Evolutionary conservation across 169 alveolate species (phyloP).

Genomic region (Babesia caballi): DNA sequence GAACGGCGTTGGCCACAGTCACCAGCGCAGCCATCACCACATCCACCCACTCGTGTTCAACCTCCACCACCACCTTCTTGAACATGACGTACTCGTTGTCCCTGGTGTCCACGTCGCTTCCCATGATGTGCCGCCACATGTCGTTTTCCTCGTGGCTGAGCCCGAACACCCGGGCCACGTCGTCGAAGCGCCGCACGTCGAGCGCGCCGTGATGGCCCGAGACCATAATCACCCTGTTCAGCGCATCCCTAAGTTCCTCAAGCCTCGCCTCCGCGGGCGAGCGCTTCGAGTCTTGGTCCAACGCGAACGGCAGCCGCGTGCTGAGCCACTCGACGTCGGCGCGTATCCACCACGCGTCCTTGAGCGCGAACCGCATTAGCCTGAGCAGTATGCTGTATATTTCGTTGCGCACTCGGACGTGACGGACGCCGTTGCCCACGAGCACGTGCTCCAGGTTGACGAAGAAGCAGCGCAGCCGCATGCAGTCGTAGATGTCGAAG

Average conservation of each 20-base stretch:
- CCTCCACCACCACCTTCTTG: constrained; percentile 9
- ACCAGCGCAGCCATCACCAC: constrained; percentile 14
- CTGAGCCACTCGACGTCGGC: constrained; percentile 14
- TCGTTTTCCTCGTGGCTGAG: constrained; percentile 3
- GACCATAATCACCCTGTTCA: background rate
- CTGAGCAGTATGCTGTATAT: constrained; percentile 25
- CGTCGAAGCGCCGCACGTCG: constrained; percentile 2
- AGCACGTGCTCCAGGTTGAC: constrained; percentile 38
- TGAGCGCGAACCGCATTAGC: constrained; percentile 32
- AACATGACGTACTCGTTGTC: constrained; percentile 9
- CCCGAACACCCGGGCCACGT: constrained; percentile 3
- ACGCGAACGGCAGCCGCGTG: constrained; percentile 36
- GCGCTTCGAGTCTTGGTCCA: background rate
- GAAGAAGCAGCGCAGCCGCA: constrained; percentile 35
- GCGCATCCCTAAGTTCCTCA: background rate
- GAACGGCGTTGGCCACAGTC: background rate
- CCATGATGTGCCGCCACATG: constrained; percentile 31
- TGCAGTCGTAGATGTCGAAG: constrained; percentile 35
- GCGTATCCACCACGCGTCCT: constrained; percentile 63
- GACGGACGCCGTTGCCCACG: background rate
- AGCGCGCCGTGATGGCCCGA: constrained; percentile 22
- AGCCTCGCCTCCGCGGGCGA: background rate
- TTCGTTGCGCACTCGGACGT: constrained; percentile 31
- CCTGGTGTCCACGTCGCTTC: background rate
- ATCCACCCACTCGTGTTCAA: constrained; percentile 3